Evolutionary conservation across 257 asterid genomes (phyloP), one percentile per base, ranked within the genome.

Genomic region (Plantago elongata): DNA sequence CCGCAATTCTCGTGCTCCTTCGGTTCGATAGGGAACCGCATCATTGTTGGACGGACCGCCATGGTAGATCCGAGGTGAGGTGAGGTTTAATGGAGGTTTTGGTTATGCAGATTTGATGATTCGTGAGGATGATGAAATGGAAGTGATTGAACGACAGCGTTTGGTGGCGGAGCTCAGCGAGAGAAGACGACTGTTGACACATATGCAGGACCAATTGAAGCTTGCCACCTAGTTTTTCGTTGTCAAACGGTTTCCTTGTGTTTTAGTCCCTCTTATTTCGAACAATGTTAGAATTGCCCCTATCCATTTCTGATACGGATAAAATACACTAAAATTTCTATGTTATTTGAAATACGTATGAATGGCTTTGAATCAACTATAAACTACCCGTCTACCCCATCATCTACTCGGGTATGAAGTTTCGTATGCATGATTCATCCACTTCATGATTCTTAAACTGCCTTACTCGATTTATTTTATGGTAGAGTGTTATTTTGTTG

Each of bases 21-120:
- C 14, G 78, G 81, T 62, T 89, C 83, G 76, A 57, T 77, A 27
- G 97, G 96, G 66, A 84, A 93, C 77, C 97, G 91, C 57, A 61
- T 60, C 73, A 78, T 74, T 54, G 96, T 73, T 64, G 96, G 83
- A 59, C 95, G 90, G 45, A 89, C 94, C 78, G 97, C 94, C 99
- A 89, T 92, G 74, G 7, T 48, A 61, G 71, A 64, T 72, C 74
- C 80, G 80, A 54, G 66, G 59, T 57, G n/a, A 11, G 5, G 14
- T 13, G 27, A 30, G 69, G 43, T 67, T 40, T 11, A 44, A 42
- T 59, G 6, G 15, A 16, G 49, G 54, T 44, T 40, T 50, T 7
- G 60, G 14, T 57, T 34, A 9, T 11, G 9, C 16, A 8, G 29
- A 60, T 47, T 66, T 59, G 57, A 29, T 59, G 57, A 29, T 55